phyloP scores from a whole-genome alignment of 2,329 filamentous ascomycete species.

The Immersiporthe knoxdaviesiana region DNA sequence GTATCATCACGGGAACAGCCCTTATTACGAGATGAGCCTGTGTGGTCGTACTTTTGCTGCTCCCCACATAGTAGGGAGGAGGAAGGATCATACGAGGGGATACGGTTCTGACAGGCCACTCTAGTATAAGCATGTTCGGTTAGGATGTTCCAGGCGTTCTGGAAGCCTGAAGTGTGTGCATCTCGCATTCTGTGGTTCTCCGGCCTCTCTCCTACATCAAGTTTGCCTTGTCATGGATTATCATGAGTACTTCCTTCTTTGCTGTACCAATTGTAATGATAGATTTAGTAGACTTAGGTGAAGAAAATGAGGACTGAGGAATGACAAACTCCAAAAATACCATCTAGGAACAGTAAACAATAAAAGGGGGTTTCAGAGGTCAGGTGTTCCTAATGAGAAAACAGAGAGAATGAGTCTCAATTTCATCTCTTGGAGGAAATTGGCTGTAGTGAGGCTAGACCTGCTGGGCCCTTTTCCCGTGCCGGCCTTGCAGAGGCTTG shows the following conservation, averaged over 20 bases:
- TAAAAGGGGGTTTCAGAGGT: background rate
- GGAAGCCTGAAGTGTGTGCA: background rate
- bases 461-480: background rate
- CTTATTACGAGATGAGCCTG: constrained; percentile 5
- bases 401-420: constrained; percentile 1
- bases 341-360: background rate
- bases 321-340: background rate
- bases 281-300: too few relatives aligned
- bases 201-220: background rate
- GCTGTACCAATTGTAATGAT: background rate
- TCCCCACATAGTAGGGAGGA: background rate
- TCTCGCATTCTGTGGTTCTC: background rate
- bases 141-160: background rate
- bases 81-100: background rate
- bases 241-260: too few relatives aligned
- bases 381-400: constrained; percentile 4
- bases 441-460: constrained; percentile 1
- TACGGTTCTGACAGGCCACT: background rate
- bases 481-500: background rate
- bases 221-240: too few relatives aligned
- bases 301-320: background rate
- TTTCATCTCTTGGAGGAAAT: constrained; percentile 8
- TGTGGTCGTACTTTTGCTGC: background rate
- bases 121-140: background rate
- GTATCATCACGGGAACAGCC: background rate